These are phyloP conservation scores for Penicillium atrosanguineum DNA, from an alignment of 495 filamentous ascomycete genomes.

Conservation along the genomic window DNA sequence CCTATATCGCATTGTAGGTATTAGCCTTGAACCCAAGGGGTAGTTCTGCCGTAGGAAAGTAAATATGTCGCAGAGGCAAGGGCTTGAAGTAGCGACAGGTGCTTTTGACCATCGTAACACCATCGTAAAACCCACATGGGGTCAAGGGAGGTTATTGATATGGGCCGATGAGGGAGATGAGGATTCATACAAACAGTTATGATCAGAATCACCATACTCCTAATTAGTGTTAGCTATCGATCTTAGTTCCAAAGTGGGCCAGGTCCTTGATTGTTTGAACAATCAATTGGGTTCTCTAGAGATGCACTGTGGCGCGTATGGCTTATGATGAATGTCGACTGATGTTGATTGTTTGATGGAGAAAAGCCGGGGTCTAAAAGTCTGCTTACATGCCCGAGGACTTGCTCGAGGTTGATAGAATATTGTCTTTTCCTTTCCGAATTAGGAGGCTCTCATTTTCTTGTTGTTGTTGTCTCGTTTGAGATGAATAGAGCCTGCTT, in stretches of 20 bases:
- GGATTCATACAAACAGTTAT: slow-evolving; percentile 58
- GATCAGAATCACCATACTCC: slow-evolving; percentile 66
- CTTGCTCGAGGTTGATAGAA: neutral
- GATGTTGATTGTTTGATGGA: neutral
- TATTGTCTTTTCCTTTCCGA: neutral
- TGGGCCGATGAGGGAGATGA: slow-evolving; percentile 3
- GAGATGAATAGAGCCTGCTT: neutral
- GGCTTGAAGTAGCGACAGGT: neutral
- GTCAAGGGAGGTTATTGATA: slow-evolving; percentile 19
- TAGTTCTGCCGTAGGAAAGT: neutral
- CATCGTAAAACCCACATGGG: neutral
- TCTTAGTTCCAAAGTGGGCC: neutral
- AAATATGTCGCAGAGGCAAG: slow-evolving; percentile 1
- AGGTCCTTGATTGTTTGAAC: neutral
- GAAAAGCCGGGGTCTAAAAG: neutral
- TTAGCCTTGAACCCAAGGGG: slow-evolving; percentile 12
- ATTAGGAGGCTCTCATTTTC: neutral
- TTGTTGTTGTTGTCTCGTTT: neutral
- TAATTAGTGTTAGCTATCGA: slow-evolving; percentile 30
- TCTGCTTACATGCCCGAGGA: neutral
- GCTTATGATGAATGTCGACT: neutral
- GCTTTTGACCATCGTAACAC: too few species aligned
- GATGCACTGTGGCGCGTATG: neutral
- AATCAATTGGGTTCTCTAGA: neutral
- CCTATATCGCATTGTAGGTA: slow-evolving; percentile 32